Percentiles rank a stretch among this genome's conserved stretches.
Evolutionary conservation across 2,329 filamentous ascomycete species (phyloP).

Genomic region (Colletotrichum sp.): DNA sequence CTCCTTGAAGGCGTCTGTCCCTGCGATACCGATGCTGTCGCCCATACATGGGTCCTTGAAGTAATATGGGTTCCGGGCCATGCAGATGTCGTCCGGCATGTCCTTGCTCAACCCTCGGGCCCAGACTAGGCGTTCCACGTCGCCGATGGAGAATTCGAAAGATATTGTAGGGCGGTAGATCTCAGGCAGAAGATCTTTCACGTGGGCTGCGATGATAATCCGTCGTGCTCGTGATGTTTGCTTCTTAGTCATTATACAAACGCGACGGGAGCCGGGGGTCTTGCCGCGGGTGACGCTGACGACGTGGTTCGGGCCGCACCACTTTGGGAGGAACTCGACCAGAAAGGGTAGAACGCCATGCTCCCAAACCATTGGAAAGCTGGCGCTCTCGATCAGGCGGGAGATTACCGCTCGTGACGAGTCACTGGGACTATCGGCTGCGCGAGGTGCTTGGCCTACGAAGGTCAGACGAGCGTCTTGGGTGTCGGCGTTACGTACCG

Average conservation of each 20-base stretch:
- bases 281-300: constrained; percentile 43
- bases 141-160: constrained; percentile 43
- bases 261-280: constrained; percentile 36
- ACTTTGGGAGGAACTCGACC: constrained; percentile 44
- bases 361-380: constrained; percentile 47
- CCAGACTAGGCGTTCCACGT: constrained; percentile 43
- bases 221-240: constrained; percentile 39
- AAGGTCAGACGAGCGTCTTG: background rate
- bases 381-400: constrained; percentile 35
- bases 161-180: constrained; percentile 31
- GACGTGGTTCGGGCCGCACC: constrained; percentile 44
- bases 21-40: constrained; percentile 46
- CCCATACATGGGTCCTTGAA: constrained; percentile 50
- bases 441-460: constrained; percentile 28
- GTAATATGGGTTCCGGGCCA: constrained; percentile 46
- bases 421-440: constrained; percentile 37
- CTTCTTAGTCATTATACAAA: constrained; percentile 45
- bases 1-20: constrained; percentile 33
- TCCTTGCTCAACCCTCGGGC: constrained; percentile 41
- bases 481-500: constrained; percentile 15
- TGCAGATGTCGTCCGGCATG: constrained; percentile 45
- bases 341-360: constrained; percentile 49
- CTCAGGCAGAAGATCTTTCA: constrained; percentile 45
- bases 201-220: constrained; percentile 43
- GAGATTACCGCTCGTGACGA: constrained; percentile 29